Percentiles rank a stretch among this genome's conserved stretches.
These are phyloP conservation scores for Hapsidospora chrysogenum DNA, from an alignment of 495 filamentous ascomycete genomes.

Conservation along the genomic window DNA sequence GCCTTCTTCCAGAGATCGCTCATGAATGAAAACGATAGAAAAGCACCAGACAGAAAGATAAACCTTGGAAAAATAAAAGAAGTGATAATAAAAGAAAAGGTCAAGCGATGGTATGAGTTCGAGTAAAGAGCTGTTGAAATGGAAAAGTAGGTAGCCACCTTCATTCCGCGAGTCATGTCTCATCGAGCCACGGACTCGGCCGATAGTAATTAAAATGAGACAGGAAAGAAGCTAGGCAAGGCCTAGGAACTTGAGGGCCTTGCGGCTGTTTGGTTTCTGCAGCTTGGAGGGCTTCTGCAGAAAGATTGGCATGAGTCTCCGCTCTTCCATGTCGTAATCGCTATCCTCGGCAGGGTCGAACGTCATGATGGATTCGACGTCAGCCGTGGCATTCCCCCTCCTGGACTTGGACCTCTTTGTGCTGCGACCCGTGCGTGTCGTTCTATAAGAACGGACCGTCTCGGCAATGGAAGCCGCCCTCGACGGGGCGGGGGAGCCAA, in stretches of 20 bases:
- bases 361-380: constrained; percentile 2
- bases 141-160: background rate
- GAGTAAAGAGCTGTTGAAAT: too few relatives aligned
- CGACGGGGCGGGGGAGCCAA: background rate
- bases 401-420: constrained; percentile 8
- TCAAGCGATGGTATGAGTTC: too few relatives aligned
- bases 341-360: constrained; percentile 10
- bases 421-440: background rate
- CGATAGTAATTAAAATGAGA: too few relatives aligned
- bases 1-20: background rate
- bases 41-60: background rate
- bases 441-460: background rate
- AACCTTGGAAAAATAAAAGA: background rate
- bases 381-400: constrained; percentile 3
- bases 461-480: background rate
- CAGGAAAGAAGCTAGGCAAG: constrained; percentile 9
- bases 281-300: constrained; percentile 3
- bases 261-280: constrained; percentile 13
- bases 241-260: constrained; percentile 20
- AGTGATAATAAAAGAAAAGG: background rate
- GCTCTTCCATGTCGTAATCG: constrained; percentile 13
- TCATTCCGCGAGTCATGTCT: background rate
- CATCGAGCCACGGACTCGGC: too few relatives aligned
- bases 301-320: constrained; percentile 19
- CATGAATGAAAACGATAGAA: background rate